Conservation (phyloP, 805 yeast species). For the Candida stauntonica region DNA sequence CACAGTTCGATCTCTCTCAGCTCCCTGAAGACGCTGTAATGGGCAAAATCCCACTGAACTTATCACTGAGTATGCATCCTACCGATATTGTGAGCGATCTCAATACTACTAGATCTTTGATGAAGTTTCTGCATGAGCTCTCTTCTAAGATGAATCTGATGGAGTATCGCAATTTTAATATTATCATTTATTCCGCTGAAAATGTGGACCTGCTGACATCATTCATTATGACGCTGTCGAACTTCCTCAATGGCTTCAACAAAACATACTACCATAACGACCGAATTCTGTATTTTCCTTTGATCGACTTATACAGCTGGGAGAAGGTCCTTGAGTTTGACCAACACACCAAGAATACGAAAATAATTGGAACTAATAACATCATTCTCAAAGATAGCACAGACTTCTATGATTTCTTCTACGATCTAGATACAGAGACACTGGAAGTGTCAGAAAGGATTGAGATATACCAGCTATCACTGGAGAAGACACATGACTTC, state of each 20-base stretch:
- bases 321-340: constrained; percentile 35
- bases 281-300: constrained; percentile 45
- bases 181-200: constrained; percentile 33
- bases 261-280: constrained; percentile 41
- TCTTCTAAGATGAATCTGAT: constrained; percentile 33
- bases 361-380: constrained; percentile 65
- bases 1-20: constrained; percentile 29
- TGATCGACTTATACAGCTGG: constrained; percentile 56
- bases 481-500: constrained; percentile 22
- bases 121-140: constrained; percentile 29
- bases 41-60: constrained; percentile 28
- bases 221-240: constrained; percentile 39
- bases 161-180: constrained; percentile 38
- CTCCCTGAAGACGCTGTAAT: constrained; percentile 32
- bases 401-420: constrained; percentile 55
- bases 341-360: constrained; percentile 23
- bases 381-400: constrained; percentile 53
- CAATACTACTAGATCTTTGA: constrained; percentile 22
- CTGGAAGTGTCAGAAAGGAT: constrained; percentile 7
- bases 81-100: constrained; percentile 22
- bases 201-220: constrained; percentile 39
- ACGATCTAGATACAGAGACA: constrained; percentile 52
- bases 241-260: constrained; percentile 36
- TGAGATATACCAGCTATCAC: constrained; percentile 16
- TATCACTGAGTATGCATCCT: constrained; percentile 20